phyloP scores from a whole-genome alignment of 2,329 filamentous ascomycete genomes.

The Aspergillus flavus region DNA sequence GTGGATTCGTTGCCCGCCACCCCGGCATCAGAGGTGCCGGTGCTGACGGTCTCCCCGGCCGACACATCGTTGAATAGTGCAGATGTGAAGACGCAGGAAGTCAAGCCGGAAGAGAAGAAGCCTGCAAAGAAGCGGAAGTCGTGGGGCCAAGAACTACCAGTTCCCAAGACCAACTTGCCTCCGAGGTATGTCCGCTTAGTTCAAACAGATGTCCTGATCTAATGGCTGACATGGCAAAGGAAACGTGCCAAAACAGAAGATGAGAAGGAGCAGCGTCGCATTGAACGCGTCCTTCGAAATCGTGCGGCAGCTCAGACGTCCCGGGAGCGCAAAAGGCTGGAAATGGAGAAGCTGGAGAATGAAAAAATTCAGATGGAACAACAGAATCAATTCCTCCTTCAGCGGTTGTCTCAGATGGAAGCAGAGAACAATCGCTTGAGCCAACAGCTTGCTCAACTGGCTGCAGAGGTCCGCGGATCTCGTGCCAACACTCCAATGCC shows the following conservation, averaged over 20 bases:
- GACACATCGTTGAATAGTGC: slow-evolving; percentile 41
- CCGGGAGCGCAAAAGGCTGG: slow-evolving; percentile 83
- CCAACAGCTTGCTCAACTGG: slow-evolving; percentile 54
- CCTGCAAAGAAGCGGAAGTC: slow-evolving; percentile 92
- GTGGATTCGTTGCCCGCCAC: slow-evolving; percentile 36
- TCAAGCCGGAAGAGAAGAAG: slow-evolving; percentile 64
- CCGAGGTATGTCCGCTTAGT: slow-evolving; percentile 64
- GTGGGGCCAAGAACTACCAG: slow-evolving; percentile 95
- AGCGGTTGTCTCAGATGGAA: slow-evolving; percentile 62
- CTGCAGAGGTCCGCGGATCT: slow-evolving; percentile 47
- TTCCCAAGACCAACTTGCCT: slow-evolving; percentile 94
- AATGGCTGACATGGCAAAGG: slow-evolving; percentile 46
- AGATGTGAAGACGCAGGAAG: slow-evolving; percentile 25
- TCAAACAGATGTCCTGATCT: no score
- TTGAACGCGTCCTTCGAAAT: slow-evolving; percentile 95
- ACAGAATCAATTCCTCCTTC: slow-evolving; percentile 71
- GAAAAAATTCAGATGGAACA: slow-evolving; percentile 68
- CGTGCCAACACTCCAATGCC: slow-evolving; percentile 43
- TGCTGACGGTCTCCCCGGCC: slow-evolving; percentile 44
- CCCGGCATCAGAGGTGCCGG: slow-evolving; percentile 36
- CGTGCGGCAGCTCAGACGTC: slow-evolving; percentile 96
- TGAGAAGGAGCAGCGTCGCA: slow-evolving; percentile 96
- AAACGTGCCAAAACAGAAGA: slow-evolving; percentile 99
- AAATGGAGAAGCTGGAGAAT: slow-evolving; percentile 80
- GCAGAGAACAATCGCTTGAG: slow-evolving; percentile 54